phyloP scores from a whole-genome alignment of 345 rosid species.

The Aquilaria yunnanensis region DNA sequence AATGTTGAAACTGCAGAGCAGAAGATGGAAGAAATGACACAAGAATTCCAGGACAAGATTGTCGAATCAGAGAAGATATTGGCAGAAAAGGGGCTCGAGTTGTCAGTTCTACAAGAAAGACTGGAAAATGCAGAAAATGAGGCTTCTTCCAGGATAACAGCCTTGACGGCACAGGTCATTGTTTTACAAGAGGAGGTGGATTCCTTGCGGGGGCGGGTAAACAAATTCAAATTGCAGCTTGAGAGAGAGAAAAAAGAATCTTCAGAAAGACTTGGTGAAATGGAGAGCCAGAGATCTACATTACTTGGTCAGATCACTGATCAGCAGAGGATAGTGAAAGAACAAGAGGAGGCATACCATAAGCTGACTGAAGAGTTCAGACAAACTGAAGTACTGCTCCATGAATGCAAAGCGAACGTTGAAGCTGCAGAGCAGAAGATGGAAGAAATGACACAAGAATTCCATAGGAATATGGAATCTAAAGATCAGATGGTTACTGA shows the following conservation, averaged over 20 bases:
- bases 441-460: conserved; percentile 38
- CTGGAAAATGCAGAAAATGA: conserved; percentile 29
- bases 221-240: conserved; percentile 33
- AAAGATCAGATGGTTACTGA: conserved; percentile 32
- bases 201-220: conserved; percentile 35
- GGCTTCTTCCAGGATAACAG: conserved; percentile 36
- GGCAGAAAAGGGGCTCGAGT: conserved; percentile 34
- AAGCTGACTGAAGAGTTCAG: conserved; percentile 44
- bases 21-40: conserved; percentile 33
- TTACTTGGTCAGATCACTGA: conserved; percentile 28
- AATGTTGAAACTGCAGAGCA: conserved; percentile 35
- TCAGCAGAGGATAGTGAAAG: conserved; percentile 34
- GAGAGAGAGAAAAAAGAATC: conserved; percentile 50
- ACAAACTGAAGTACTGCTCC: conserved; percentile 27
- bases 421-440: conserved; percentile 36
- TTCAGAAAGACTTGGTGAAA: conserved; percentile 26
- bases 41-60: conserved; percentile 37
- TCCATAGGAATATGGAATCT: conserved; percentile 27
- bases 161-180: conserved; percentile 30
- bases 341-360: conserved; percentile 15
- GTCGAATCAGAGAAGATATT: conserved; percentile 23
- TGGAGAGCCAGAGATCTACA: conserved; percentile 34
- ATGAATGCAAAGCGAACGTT: conserved; percentile 33
- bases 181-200: conserved; percentile 43
- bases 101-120: conserved; percentile 35